Base-by-base conservation (phyloP, 768 basidiomycete genomes). In the Asterophora lycoperdoides region DNA sequence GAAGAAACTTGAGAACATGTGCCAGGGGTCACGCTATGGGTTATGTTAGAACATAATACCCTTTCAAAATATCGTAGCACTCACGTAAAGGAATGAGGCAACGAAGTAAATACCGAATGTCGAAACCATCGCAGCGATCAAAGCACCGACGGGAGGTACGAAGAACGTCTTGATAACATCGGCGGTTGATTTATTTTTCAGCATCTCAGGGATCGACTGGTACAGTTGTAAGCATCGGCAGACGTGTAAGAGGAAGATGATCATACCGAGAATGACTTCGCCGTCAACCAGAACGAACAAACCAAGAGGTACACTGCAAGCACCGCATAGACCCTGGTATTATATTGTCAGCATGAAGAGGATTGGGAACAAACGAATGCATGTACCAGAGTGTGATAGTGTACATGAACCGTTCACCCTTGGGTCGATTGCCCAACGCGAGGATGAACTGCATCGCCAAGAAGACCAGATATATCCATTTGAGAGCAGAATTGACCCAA, bases 1-100 rank as follows among this genome's bases (percentile, higher is more conserved):
- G 58, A 86, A 71, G 77, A 96, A 93, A 58, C 90, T 93, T 19
- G 90, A 89, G 68, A 94, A 84, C 84, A 98, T 87, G 68, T 97
- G 94, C 94, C 94, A 97, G 4, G 94, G 94, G 68, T 97, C 94
- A 53, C 90, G 84, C 88, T 93, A 52, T 15, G 41, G 19, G 6
- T 3, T 23, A 4, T 23, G 39, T 51, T 29, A 56, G 35, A 19
- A 28, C 19, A 1, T 48, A 20, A 8, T 20, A 17, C 4, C 14
- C 20, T 38, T 17, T 23, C 11, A 52, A 18, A 44, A 7, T 20
- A 48, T 4, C 17, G 2, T 1, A 18, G 44, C 3, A 73, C 89
- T 71, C 54, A 91, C 89, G 58, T 90, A 94, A 60, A 93, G 81
- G 68, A 92, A 78, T 0, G 90, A 94, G 3, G 91, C 80, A 18